Conservation (phyloP, 768 basidiomycete genomes). For the Paxillus rubicundulus region DNA sequence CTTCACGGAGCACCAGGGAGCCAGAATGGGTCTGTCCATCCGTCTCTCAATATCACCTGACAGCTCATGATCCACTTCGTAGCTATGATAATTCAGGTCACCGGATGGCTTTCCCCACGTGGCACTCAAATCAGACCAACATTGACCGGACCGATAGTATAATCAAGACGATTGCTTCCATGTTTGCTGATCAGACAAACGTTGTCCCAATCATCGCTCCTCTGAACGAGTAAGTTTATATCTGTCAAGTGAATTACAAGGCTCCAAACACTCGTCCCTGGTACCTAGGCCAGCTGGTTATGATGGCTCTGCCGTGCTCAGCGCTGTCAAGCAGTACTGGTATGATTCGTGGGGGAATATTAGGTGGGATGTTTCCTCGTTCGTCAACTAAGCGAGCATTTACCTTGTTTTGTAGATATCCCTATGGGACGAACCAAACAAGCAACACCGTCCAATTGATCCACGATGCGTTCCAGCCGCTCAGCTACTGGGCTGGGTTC, state of each 20-base stretch:
- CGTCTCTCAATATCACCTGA: background rate
- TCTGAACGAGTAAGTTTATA: slow-evolving; percentile 63
- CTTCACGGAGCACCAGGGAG: slow-evolving; percentile 80
- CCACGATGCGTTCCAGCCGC: slow-evolving; percentile 77
- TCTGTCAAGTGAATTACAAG: background rate
- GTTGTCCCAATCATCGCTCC: slow-evolving; percentile 71
- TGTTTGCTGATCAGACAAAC: slow-evolving; percentile 51
- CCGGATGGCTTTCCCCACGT: slow-evolving; percentile 53
- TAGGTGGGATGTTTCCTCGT: slow-evolving; percentile 39
- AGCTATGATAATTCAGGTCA: slow-evolving; percentile 86
- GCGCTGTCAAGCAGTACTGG: slow-evolving; percentile 60
- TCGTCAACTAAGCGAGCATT: background rate
- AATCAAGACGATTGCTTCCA: slow-evolving; percentile 58
- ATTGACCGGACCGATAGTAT: slow-evolving; percentile 64
- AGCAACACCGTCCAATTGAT: slow-evolving; percentile 64
- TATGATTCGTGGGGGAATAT: slow-evolving; percentile 72
- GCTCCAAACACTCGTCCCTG: slow-evolving; percentile 1
- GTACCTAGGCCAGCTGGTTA: slow-evolving; percentile 70
- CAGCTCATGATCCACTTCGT: slow-evolving; percentile 7
- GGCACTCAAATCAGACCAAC: slow-evolving; percentile 67
- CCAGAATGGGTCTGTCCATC: slow-evolving; percentile 64
- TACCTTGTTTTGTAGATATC: slow-evolving; percentile 31
- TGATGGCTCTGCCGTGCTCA: slow-evolving; percentile 48
- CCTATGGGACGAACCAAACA: slow-evolving; percentile 40
- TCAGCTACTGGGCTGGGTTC: slow-evolving; percentile 68